A percentile compares a stretch with the other conserved stretches of the same genome.
phyloP scores from a whole-genome alignment of 805 yeast genomes.

The Ogataea ganodermae region DNA sequence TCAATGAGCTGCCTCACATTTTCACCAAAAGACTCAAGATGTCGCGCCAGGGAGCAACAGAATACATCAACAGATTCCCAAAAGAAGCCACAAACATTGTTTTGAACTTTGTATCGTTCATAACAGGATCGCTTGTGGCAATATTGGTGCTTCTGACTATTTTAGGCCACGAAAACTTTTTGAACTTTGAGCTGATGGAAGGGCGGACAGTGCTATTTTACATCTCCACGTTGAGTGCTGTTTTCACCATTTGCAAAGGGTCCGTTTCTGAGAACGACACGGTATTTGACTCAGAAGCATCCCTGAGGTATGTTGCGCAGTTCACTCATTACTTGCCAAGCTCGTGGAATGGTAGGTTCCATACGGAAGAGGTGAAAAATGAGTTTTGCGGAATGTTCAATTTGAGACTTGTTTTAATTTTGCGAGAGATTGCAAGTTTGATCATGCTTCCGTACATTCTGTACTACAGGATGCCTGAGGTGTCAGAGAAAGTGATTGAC shows the following conservation, averaged over 20 bases:
- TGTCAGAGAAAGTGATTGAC: slow-evolving; percentile 77
- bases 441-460: slow-evolving; percentile 86
- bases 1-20: slow-evolving; percentile 88
- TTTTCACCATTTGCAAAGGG: slow-evolving; percentile 81
- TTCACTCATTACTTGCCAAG: slow-evolving; percentile 89
- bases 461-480: slow-evolving; percentile 77
- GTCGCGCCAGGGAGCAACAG: slow-evolving; percentile 77
- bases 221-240: slow-evolving; percentile 82
- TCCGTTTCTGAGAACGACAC: slow-evolving; percentile 58
- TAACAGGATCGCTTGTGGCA: slow-evolving; percentile 88
- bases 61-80: slow-evolving; percentile 90
- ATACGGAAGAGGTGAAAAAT: slow-evolving; percentile 78
- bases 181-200: slow-evolving; percentile 83
- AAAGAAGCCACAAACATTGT: slow-evolving; percentile 63
- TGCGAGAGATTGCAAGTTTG: slow-evolving; percentile 80
- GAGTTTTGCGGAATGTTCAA: slow-evolving; percentile 82
- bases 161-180: slow-evolving; percentile 86
- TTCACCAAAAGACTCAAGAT: slow-evolving; percentile 77
- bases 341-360: slow-evolving; percentile 83
- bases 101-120: slow-evolving; percentile 64
- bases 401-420: slow-evolving; percentile 65
- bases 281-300: slow-evolving; percentile 94
- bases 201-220: slow-evolving; percentile 85
- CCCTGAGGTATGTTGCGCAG: slow-evolving; percentile 75
- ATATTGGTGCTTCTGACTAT: slow-evolving; percentile 75